Evolutionary conservation across 2,329 filamentous ascomycete species (phyloP).

Genomic region (Sclerotinia spermophila): DNA sequence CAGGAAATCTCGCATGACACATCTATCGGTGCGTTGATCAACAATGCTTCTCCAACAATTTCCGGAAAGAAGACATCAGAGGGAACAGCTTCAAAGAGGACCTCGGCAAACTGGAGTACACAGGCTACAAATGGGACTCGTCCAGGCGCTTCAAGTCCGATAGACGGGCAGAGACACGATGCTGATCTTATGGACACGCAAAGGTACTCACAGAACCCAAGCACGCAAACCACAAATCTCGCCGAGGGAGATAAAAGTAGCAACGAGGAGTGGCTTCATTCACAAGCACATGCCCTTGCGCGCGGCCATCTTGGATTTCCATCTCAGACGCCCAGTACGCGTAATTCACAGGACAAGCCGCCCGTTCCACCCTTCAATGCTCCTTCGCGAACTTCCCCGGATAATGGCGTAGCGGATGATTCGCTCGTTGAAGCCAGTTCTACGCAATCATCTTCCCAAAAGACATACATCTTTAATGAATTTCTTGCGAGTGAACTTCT

Average conservation of each 20-base stretch:
- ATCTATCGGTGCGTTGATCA: constrained; percentile 59
- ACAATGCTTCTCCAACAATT: constrained; percentile 86
- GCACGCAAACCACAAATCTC: constrained; percentile 15
- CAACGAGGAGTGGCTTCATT: constrained; percentile 55
- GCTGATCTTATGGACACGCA: constrained; percentile 51
- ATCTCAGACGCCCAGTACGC: constrained; percentile 35
- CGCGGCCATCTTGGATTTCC: constrained; percentile 38
- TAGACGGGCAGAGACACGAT: constrained; percentile 29
- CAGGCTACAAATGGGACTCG: constrained; percentile 66
- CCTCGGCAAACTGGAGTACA: constrained; percentile 61
- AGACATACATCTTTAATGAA: constrained; percentile 43
- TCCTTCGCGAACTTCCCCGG: constrained; percentile 26
- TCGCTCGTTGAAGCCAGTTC: constrained; percentile 33
- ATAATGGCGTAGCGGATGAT: constrained; percentile 31
- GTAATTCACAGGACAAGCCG: constrained; percentile 37
- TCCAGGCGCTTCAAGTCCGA: constrained; percentile 33
- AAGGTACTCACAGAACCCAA: constrained; percentile 28
- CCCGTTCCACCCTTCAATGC: constrained; percentile 41
- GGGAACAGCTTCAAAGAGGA: neutral
- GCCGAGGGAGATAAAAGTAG: constrained; percentile 42
- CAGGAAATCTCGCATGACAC: constrained; percentile 55
- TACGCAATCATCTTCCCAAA: constrained; percentile 33
- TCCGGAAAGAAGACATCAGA: constrained; percentile 76
- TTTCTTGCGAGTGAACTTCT: constrained; percentile 31
- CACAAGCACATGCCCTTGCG: constrained; percentile 52